Base-by-base conservation (phyloP, 352 stramenopile species). In the Phytophthora pluvialis region DNA sequence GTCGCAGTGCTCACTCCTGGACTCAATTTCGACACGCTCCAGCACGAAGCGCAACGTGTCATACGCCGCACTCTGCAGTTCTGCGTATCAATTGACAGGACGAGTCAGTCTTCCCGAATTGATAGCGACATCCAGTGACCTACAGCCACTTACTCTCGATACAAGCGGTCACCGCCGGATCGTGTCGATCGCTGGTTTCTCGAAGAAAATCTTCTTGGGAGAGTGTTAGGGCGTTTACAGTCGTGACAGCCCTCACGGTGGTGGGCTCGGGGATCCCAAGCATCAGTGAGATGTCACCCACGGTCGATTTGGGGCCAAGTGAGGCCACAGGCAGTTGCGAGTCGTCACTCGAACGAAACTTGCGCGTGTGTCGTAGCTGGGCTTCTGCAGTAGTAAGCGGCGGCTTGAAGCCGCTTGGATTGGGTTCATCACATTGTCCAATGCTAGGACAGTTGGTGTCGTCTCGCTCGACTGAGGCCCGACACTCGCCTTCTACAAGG, bases 21-120 rank as follows among this genome's bases (percentile, higher is more conserved):
- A 58, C 42, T 89, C 80, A 39, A 69, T 77, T 57, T 83, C 73
- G 7, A 88, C 61, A 1, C 78, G 73, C 8, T 84, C 76, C 18
- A 84, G 42, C 4, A 88, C 65, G 50, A 89, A 89, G 0, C 60
- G 48, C 25, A 89, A 64, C 0, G 78, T 89, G 28, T 89, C 80
- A 26, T 79, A 73, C 9, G 80, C 80, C 2, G 84, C 70, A 26
- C 54, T 75, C 21, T 78, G 78, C 35, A 89, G 35, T 38, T 69
- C 73, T 87, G 40, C 3, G 36, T 5, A 43, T 29, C 26, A 21
- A 47, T 39, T 12, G n/a, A 42, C 32, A 60, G 44, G 4, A 25
- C 48, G 49, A 36, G 16, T 49, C 6, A 43, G 13, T 16, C 16
- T 15, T 31, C 18, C 4, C 15, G 21, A 25, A 40, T 21, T 21